A percentile compares a stretch with the other conserved stretches of the same genome.
Evolutionary conservation across 1,139 yeast genomes (phyloP).

Genomic region (Tardiomyces digboiensis): DNA sequence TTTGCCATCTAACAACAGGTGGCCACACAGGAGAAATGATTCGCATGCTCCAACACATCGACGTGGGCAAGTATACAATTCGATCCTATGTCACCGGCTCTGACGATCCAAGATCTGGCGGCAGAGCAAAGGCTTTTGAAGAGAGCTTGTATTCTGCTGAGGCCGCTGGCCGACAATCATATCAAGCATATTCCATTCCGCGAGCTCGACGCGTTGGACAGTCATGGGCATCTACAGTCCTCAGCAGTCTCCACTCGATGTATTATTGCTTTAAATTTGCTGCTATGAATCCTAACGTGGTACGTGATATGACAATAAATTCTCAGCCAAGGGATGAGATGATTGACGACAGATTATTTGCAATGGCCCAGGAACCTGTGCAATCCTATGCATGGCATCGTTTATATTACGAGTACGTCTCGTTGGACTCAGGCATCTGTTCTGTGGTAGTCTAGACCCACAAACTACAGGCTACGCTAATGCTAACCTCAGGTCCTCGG

Average conservation of each 20-base stretch:
- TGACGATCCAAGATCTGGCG: constrained; percentile 51
- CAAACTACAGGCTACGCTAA: neutral
- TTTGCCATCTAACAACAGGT: constrained; percentile 30
- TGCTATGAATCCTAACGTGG: constrained; percentile 18
- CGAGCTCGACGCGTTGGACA: constrained; percentile 81
- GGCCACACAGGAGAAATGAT: constrained; percentile 98
- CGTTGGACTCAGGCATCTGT: constrained; percentile 18
- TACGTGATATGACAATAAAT: constrained; percentile 22
- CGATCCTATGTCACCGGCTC: constrained; percentile 26
- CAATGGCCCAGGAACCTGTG: constrained; percentile 95
- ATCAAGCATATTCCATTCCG: constrained; percentile 33
- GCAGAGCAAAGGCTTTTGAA: constrained; percentile 38
- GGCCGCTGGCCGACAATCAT: constrained; percentile 3
- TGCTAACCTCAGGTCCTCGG: constrained; percentile 28
- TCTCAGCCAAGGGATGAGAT: constrained; percentile 22
- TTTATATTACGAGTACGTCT: constrained; percentile 36
- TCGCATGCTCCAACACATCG: constrained; percentile 41
- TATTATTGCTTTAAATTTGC: neutral
- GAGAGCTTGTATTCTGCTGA: constrained; percentile 4
- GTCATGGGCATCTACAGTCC: constrained; percentile 39
- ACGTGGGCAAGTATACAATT: constrained; percentile 22
- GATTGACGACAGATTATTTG: constrained; percentile 36
- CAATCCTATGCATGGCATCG: constrained; percentile 60
- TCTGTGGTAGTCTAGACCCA: neutral
- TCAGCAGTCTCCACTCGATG: constrained; percentile 34